These are phyloP conservation scores for Ploettnerulaceae sp. DNA, from an alignment of 2,329 filamentous ascomycete species.

Conservation along the genomic window DNA sequence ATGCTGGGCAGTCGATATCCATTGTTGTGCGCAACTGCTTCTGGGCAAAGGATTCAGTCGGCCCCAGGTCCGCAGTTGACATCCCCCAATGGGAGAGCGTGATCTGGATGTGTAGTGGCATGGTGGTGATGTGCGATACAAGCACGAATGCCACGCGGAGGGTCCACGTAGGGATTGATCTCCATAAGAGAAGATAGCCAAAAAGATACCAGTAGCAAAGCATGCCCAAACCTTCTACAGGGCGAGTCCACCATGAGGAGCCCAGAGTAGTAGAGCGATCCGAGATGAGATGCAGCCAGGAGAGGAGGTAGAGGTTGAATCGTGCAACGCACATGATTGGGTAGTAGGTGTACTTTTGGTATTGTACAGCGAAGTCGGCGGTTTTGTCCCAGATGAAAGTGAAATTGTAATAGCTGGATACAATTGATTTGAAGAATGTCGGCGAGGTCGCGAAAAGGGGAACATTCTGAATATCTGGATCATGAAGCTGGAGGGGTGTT, in stretches of 20 bases:
- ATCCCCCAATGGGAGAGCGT: constrained; percentile 93
- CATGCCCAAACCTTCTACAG: constrained; percentile 72
- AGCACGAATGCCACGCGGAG: constrained; percentile 70
- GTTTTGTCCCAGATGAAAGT: constrained; percentile 72
- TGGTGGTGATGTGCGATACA: constrained; percentile 74
- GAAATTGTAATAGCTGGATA: constrained; percentile 78
- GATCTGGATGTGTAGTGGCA: constrained; percentile 83
- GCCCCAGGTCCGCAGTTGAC: constrained; percentile 82
- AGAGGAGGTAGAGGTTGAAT: constrained; percentile 81
- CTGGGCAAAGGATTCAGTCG: constrained; percentile 81
- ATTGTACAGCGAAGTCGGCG: constrained; percentile 63
- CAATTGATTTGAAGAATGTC: constrained; percentile 66
- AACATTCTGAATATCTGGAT: constrained; percentile 90
- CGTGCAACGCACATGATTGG: constrained; percentile 73
- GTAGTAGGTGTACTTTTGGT: constrained; percentile 81
- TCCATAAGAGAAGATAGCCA: constrained; percentile 74
- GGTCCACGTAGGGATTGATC: constrained; percentile 62
- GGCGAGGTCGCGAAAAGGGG: constrained; percentile 86
- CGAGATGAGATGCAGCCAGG: constrained; percentile 70
- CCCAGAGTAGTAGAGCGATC: constrained; percentile 69
- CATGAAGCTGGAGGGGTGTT: no score
- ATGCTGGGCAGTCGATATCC: constrained; percentile 83
- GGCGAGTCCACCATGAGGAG: constrained; percentile 77
- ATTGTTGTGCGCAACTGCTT: constrained; percentile 90
- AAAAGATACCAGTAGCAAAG: constrained; percentile 83